These are phyloP conservation scores for Axilococcus clingmanii DNA, from an alignment of 139 green algal species.

Conservation along the genomic window DNA sequence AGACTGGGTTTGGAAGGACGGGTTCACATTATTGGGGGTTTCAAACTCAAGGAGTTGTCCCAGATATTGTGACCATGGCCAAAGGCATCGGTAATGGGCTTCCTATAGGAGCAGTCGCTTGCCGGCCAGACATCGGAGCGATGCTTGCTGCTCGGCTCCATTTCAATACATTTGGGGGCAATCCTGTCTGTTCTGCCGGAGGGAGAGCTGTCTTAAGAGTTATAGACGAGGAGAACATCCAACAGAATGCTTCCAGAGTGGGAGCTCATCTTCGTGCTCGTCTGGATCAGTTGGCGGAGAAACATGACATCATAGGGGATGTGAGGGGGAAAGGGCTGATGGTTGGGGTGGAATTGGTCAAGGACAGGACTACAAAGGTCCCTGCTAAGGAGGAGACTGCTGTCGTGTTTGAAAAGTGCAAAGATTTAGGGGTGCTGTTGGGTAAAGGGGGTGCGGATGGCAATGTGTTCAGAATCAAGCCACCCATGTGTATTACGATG, in stretches of 20 bases:
- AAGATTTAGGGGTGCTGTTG: slow-evolving; percentile 88
- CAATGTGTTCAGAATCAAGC: slow-evolving; percentile 98
- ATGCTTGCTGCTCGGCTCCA: slow-evolving; percentile 63
- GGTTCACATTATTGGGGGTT: slow-evolving; percentile 94
- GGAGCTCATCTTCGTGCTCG: slow-evolving; percentile 49
- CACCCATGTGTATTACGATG: slow-evolving; percentile 90
- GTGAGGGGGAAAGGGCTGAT: slow-evolving; percentile 89
- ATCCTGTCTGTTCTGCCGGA: slow-evolving; percentile 83
- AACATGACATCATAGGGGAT: slow-evolving; percentile 87
- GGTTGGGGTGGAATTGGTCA: slow-evolving; percentile 93
- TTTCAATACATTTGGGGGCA: slow-evolving; percentile 98
- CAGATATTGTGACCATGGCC: slow-evolving; percentile 92
- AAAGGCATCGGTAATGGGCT: slow-evolving; percentile 97
- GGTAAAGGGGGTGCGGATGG: slow-evolving; percentile 89
- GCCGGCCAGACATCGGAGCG: slow-evolving; percentile 79
- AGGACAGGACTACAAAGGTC: slow-evolving; percentile 78
- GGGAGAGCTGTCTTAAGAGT: slow-evolving; percentile 60
- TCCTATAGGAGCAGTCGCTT: slow-evolving; percentile 92
- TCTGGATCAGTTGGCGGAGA: slow-evolving; percentile 44
- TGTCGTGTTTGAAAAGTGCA: slow-evolving; percentile 79
- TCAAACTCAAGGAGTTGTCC: slow-evolving; percentile 72
- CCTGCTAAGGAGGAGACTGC: slow-evolving; percentile 67
- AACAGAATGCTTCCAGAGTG: slow-evolving; percentile 57
- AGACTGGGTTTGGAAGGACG: slow-evolving; percentile 94
- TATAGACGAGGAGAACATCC: slow-evolving; percentile 61